Percentiles rank a stretch among this genome's conserved stretches.
Conservation (phyloP, 164 flowering plant species). For the Umbellularia californica region DNA sequence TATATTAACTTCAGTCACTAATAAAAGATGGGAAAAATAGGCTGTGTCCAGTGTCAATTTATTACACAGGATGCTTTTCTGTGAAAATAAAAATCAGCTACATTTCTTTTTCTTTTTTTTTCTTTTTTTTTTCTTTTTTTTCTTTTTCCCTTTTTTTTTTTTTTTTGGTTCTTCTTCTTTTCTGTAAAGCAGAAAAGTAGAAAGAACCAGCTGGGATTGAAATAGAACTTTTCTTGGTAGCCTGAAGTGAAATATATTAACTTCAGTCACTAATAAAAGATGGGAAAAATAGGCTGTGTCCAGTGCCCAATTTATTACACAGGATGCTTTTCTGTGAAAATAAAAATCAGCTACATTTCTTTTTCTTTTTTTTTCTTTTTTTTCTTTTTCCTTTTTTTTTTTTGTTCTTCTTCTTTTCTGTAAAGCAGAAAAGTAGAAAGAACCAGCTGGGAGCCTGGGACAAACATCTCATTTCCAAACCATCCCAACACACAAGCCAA, state of each 20-base stretch:
- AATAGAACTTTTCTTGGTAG: constrained; percentile 96
- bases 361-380: too few relatives aligned
- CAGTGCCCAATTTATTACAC: background rate
- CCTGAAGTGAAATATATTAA: constrained; percentile 40
- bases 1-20: constrained; percentile 4
- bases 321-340: background rate
- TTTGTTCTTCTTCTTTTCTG: background rate
- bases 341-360: background rate
- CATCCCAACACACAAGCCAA: background rate
- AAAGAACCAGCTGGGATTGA: constrained; percentile 97
- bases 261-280: background rate
- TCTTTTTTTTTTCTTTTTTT: too few relatives aligned
- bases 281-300: background rate
- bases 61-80: background rate
- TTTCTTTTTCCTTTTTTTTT: too few relatives aligned
- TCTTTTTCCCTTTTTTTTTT: too few relatives aligned
- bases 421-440: background rate
- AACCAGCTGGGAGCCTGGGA: background rate
- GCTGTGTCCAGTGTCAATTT: background rate
- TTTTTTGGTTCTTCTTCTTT: too few relatives aligned
- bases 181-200: too few relatives aligned
- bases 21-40: background rate
- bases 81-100: background rate
- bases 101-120: background rate
- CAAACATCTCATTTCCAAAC: background rate